These are phyloP conservation scores for Solanum verrucosum DNA, from an alignment of 257 asterid species.

Conservation along the genomic window DNA sequence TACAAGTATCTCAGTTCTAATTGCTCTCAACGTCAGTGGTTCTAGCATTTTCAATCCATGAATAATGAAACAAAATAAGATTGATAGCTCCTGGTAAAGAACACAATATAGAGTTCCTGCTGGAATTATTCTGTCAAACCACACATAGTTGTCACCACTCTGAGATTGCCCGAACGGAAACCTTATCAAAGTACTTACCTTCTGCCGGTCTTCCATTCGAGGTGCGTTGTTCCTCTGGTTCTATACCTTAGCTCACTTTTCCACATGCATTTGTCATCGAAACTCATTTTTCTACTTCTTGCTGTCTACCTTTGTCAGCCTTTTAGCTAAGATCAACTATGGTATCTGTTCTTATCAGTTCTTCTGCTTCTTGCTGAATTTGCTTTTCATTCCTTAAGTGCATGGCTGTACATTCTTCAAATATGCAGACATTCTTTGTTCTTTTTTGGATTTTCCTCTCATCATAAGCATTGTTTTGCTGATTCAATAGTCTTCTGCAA, in stretches of 20 bases:
- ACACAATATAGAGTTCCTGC: neutral
- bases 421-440: neutral
- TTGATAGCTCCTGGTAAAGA: neutral
- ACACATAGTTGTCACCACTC: neutral
- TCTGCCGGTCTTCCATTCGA: neutral
- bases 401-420: neutral
- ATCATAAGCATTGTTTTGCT: neutral
- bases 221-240: neutral
- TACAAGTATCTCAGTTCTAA: constrained; percentile 66
- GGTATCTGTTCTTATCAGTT: constrained; percentile 13
- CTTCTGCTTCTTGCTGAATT: neutral
- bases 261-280: neutral
- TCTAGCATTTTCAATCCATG: constrained; percentile 85
- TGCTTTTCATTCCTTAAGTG: neutral
- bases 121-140: neutral
- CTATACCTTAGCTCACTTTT: neutral
- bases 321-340: constrained; percentile 29
- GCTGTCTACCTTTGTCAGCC: constrained; percentile 12
- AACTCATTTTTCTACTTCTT: neutral
- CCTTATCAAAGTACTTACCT: neutral
- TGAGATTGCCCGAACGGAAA: neutral
- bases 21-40: constrained; percentile 64
- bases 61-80: constrained; percentile 2
- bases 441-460: neutral
- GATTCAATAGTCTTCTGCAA: neutral